Conservation (phyloP, 805 yeast species). For the Saccharomyces kudriavzevii region DNA sequence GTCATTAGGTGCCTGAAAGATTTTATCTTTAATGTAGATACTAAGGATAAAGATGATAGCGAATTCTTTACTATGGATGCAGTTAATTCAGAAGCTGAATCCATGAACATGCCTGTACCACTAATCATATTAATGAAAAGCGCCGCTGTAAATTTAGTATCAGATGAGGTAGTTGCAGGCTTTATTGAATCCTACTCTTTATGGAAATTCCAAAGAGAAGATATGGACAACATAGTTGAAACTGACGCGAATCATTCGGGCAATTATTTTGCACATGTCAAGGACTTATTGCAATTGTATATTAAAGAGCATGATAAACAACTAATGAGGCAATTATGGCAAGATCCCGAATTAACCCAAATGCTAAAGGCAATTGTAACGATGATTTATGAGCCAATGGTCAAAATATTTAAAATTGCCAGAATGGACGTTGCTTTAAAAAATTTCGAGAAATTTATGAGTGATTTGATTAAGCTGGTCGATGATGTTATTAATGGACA, state of each 20-base stretch:
- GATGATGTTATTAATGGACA: slow-evolving; percentile 41
- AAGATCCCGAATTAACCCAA: slow-evolving; percentile 72
- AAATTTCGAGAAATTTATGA: slow-evolving; percentile 56
- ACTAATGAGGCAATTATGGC: slow-evolving; percentile 69
- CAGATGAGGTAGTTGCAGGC: slow-evolving; percentile 20
- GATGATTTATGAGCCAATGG: slow-evolving; percentile 66
- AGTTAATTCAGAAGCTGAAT: slow-evolving; percentile 28
- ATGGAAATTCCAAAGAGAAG: slow-evolving; percentile 20
- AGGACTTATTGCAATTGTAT: slow-evolving; percentile 53
- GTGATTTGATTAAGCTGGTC: slow-evolving; percentile 53
- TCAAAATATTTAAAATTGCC: slow-evolving; percentile 58
- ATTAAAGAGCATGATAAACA: slow-evolving; percentile 70
- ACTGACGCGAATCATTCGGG: slow-evolving; percentile 26
- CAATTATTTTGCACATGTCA: slow-evolving; percentile 44
- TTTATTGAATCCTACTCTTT: slow-evolving; percentile 24
- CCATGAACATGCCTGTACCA: slow-evolving; percentile 22
- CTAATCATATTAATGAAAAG: slow-evolving; percentile 21
- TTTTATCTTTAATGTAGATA: slow-evolving; percentile 23
- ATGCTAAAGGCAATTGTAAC: slow-evolving; percentile 66
- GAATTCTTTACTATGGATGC: slow-evolving; percentile 22
- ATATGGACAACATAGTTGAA: slow-evolving; percentile 4
- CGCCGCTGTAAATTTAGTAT: slow-evolving; percentile 12
- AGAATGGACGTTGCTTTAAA: slow-evolving; percentile 57
- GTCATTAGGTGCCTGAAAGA: slow-evolving; percentile 27
- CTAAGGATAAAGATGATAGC: slow-evolving; percentile 22